phyloP scores from a whole-genome alignment of 257 asterid species.

The Euphrasia confusa region DNA sequence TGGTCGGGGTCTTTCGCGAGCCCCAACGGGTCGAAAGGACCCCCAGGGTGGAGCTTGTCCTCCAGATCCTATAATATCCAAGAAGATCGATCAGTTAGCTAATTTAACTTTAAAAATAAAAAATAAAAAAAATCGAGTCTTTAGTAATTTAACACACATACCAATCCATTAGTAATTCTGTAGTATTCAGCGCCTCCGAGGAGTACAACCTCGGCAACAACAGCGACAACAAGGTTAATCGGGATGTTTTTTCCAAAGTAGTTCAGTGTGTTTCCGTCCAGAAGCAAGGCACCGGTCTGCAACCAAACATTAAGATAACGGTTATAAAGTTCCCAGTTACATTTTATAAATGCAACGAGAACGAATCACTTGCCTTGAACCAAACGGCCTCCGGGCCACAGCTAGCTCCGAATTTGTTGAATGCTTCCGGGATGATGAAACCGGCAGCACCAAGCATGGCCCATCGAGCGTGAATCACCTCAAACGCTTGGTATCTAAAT shows the following conservation, averaged over 20 bases:
- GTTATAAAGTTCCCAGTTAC: neutral
- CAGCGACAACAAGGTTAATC: slow-evolving; percentile 75
- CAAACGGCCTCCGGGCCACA: slow-evolving; percentile 99
- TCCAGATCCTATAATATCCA: slow-evolving; percentile 57
- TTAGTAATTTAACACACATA: slow-evolving; percentile 15
- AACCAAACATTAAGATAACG: neutral
- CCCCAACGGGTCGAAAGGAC: slow-evolving; percentile 93
- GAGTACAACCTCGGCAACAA: slow-evolving; percentile 82
- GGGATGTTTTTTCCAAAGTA: slow-evolving; percentile 94
- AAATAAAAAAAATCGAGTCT: neutral
- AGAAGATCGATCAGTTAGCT: too few relatives aligned
- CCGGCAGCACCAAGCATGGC: slow-evolving; percentile 99
- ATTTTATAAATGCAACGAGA: neutral
- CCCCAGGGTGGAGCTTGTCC: slow-evolving; percentile 98
- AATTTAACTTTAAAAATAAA: neutral
- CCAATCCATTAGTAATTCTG: slow-evolving; percentile 89
- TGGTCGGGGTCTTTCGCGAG: slow-evolving; percentile 92
- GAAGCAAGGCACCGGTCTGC: slow-evolving; percentile 94
- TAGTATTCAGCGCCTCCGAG: slow-evolving; percentile 94
- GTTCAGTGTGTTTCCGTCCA: slow-evolving; percentile 91
- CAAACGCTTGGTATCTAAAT: slow-evolving; percentile 76
- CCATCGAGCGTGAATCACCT: slow-evolving; percentile 93
- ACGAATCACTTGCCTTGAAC: slow-evolving; percentile 61
- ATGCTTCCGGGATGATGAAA: slow-evolving; percentile 87
- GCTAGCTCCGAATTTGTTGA: slow-evolving; percentile 87